These are phyloP conservation scores for Geranomyces variabilis DNA, from an alignment of 192 early-diverging fungal genomes.

Conservation along the genomic window DNA sequence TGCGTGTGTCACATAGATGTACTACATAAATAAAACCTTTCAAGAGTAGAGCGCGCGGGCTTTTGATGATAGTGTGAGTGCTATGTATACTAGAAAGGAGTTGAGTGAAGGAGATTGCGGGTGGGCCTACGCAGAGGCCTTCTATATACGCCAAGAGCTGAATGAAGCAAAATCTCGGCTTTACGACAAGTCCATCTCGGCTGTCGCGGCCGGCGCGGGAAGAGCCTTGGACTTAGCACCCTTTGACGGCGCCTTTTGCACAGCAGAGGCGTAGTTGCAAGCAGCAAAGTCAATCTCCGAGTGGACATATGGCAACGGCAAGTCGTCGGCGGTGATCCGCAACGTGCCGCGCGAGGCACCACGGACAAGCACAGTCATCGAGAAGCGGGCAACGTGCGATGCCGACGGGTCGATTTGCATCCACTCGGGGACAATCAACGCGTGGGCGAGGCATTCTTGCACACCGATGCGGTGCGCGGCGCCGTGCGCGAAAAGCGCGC, in stretches of 20 bases:
- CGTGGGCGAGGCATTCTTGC: slow-evolving; percentile 78
- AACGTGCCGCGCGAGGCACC: slow-evolving; percentile 61
- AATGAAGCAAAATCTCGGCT: neutral
- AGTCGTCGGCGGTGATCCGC: slow-evolving; percentile 61
- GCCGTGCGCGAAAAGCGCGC: slow-evolving; percentile 72
- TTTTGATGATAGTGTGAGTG: no score
- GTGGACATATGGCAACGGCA: slow-evolving; percentile 76
- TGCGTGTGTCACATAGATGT: no score
- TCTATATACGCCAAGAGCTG: no score
- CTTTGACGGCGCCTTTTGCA: slow-evolving; percentile 11
- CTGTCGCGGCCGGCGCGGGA: neutral
- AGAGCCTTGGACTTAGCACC: neutral
- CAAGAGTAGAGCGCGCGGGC: no score
- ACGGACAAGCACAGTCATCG: slow-evolving; percentile 78
- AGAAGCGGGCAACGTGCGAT: slow-evolving; percentile 83
- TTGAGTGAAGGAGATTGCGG: no score
- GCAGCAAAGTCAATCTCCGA: slow-evolving; percentile 64
- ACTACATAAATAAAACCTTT: no score
- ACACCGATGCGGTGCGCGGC: slow-evolving; percentile 82
- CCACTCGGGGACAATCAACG: slow-evolving; percentile 73
- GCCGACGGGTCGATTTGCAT: slow-evolving; percentile 71
- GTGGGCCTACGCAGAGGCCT: no score
- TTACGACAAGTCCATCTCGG: slow-evolving; percentile 11
- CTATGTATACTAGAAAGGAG: no score
- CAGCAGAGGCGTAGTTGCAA: slow-evolving; percentile 37